A percentile compares a stretch with the other conserved stretches of the same genome.
Conservation (phyloP, 805 yeast genomes). For the Ogataea pilisensis region DNA sequence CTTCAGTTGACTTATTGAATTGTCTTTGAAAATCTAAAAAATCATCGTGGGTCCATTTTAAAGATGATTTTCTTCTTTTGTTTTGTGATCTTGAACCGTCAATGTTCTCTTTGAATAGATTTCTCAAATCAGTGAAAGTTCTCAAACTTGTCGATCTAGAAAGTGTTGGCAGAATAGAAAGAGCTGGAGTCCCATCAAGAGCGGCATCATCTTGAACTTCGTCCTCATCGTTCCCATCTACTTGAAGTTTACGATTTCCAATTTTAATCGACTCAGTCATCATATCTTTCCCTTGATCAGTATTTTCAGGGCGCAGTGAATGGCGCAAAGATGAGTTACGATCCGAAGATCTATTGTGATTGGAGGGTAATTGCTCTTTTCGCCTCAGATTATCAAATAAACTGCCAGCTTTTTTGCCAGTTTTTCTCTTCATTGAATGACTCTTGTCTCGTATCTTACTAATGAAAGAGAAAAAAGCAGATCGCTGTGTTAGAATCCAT, state of each 20-base stretch:
- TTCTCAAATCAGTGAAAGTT: not conserved
- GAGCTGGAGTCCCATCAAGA: no score
- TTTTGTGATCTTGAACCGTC: no score
- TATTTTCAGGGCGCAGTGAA: no score
- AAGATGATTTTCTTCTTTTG: not conserved
- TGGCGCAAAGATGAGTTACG: no score
- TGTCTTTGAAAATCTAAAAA: not conserved
- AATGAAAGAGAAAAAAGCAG: slow-evolving; percentile 10
- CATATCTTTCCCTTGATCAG: no score
- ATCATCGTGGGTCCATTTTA: not conserved
- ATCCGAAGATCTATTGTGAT: no score
- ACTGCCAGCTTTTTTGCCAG: not conserved
- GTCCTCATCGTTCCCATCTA: not conserved
- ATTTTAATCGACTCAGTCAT: no score
- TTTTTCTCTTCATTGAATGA: not conserved
- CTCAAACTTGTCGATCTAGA: not conserved
- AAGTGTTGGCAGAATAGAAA: no score
- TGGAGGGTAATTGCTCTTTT: no score
- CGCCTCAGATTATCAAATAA: not conserved
- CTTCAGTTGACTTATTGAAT: not conserved
- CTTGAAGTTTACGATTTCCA: not conserved
- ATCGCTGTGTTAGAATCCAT: slow-evolving; percentile 42
- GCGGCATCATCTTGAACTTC: slow-evolving; percentile 2
- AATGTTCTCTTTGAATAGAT: not conserved
- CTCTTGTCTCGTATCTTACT: slow-evolving; percentile 3